Evolutionary conservation across 1,284 basidiomycete genomes (phyloP).

Genomic region (Malassezia globosa): DNA sequence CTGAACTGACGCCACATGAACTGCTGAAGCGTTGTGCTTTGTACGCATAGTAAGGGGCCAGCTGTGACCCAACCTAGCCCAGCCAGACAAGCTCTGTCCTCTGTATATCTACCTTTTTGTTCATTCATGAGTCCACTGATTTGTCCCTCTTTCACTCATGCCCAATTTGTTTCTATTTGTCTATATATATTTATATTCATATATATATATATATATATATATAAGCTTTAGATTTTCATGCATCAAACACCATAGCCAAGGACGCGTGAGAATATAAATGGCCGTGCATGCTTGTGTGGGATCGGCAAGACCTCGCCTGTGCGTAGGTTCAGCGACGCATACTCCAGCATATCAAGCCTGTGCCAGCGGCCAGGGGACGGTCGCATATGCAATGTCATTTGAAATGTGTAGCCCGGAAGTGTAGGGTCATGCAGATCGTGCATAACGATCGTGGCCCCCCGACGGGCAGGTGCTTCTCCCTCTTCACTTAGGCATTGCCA

Average conservation of each 20-base stretch:
- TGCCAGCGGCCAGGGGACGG: conserved; percentile 66
- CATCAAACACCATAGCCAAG: conserved; percentile 31
- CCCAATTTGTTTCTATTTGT: not conserved
- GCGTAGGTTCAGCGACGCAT: conserved; percentile 56
- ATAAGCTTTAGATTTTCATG: not conserved
- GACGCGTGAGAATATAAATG: conserved; percentile 79
- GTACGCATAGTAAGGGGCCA: conserved; percentile 31
- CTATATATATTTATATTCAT: too few species aligned
- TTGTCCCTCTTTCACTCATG: too few species aligned
- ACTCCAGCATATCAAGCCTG: conserved; percentile 64
- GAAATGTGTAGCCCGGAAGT: conserved; percentile 62
- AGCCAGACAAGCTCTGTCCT: too few species aligned
- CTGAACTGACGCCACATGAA: conserved; percentile 36
- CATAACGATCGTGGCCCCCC: conserved; percentile 32
- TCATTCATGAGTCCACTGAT: too few species aligned
- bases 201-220: not conserved
- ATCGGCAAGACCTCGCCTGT: conserved; percentile 65
- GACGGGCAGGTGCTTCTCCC: not conserved
- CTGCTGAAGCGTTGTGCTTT: conserved; percentile 41
- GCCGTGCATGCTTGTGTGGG: conserved; percentile 67
- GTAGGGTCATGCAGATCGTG: conserved; percentile 35
- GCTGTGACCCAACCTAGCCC: too few species aligned
- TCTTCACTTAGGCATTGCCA: conserved; percentile 30
- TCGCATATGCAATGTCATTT: conserved; percentile 67
- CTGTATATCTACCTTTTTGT: too few species aligned